phyloP scores from a whole-genome alignment of 2,329 filamentous ascomycete genomes.

The Fusarium piperis region DNA sequence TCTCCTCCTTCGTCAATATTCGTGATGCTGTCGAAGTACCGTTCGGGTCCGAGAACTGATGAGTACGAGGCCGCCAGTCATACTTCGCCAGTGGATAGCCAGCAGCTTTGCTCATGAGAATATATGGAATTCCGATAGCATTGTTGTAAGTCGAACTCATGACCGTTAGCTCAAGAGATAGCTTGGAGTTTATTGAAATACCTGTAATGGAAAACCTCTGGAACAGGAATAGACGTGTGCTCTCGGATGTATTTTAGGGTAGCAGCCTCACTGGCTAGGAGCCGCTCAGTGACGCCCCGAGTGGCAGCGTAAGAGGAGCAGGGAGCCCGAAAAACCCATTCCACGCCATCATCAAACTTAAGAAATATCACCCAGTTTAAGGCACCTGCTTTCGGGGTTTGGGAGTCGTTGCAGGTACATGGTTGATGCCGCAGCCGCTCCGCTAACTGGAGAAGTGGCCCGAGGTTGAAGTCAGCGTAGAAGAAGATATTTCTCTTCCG shows the following conservation, averaged over 20 bases:
- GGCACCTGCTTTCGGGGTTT: constrained; percentile 40
- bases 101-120: constrained; percentile 46
- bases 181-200: background rate
- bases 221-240: constrained; percentile 45
- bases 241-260: constrained; percentile 44
- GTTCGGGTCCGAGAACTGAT: constrained; percentile 6
- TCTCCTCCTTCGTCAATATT: constrained; percentile 23
- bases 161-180: constrained; percentile 11
- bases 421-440: constrained; percentile 14
- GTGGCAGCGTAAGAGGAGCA: background rate
- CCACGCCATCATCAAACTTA: constrained; percentile 43
- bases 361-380: constrained; percentile 47
- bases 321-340: constrained; percentile 46
- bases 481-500: constrained; percentile 10
- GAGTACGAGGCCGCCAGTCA: constrained; percentile 31
- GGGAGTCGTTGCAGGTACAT: constrained; percentile 20
- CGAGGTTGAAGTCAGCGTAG: constrained; percentile 23
- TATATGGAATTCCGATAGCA: constrained; percentile 45
- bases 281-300: constrained; percentile 27
- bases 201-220: constrained; percentile 42
- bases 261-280: constrained; percentile 46
- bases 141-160: constrained; percentile 31
- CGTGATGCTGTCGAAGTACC: constrained; percentile 1
- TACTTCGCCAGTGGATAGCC: constrained; percentile 38
- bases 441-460: constrained; percentile 14